Conservation (phyloP, 2,329 filamentous ascomycete genomes). For the Chaetomium globosum region DNA sequence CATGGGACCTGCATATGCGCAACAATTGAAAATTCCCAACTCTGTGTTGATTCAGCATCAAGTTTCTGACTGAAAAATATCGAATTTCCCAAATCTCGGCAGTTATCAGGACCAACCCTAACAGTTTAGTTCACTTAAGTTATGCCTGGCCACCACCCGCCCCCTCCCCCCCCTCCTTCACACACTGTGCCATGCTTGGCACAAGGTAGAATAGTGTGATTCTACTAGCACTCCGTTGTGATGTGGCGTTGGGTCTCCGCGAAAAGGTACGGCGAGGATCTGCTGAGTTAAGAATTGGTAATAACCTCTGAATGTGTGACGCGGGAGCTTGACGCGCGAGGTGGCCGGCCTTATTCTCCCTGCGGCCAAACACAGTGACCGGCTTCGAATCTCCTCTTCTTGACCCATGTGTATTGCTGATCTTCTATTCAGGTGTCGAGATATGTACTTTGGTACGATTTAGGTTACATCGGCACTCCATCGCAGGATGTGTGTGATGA, state of each 20-base stretch:
- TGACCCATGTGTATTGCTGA: too few relatives aligned
- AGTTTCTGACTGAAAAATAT: not conserved
- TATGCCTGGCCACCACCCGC: not conserved
- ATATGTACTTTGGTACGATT: too few relatives aligned
- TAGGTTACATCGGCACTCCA: too few relatives aligned
- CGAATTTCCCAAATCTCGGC: too few relatives aligned
- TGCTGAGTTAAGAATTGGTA: not conserved
- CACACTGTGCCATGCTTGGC: too few relatives aligned
- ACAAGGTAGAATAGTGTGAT: not conserved
- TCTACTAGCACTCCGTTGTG: not conserved
- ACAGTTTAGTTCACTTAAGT: not conserved
- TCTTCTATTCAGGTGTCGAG: too few relatives aligned
- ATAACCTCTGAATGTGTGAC: not conserved
- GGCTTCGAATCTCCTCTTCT: too few relatives aligned
- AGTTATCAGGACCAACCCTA: not conserved
- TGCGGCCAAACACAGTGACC: not conserved
- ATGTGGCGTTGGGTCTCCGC: not conserved
- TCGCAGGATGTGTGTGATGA: too few relatives aligned
- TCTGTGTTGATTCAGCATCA: not conserved
- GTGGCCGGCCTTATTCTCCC: not conserved
- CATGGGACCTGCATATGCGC: conserved; percentile 12
- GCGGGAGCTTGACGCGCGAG: not conserved
- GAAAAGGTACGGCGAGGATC: not conserved
- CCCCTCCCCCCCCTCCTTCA: too few relatives aligned
- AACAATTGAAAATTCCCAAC: not conserved